Conservation (phyloP, 768 basidiomycete genomes). For the Hysterangium stoloniferum region DNA sequence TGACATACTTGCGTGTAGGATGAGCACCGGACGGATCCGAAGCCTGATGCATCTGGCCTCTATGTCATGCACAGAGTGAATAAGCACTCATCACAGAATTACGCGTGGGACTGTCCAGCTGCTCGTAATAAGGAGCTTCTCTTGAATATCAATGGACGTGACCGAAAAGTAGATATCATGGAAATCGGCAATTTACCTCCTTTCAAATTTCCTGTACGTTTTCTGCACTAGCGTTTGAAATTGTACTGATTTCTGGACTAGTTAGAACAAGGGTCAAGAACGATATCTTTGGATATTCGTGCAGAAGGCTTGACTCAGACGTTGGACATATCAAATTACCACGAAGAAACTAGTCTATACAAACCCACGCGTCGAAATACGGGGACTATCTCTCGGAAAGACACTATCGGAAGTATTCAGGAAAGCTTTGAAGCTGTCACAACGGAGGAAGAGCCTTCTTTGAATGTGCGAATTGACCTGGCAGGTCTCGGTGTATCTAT, state of each 20-base stretch:
- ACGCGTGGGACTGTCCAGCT: constrained; percentile 94
- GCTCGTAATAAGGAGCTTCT: constrained; percentile 72
- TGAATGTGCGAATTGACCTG: constrained; percentile 66
- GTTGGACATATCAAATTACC: constrained; percentile 80
- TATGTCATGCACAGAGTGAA: constrained; percentile 47
- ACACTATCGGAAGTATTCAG: constrained; percentile 58
- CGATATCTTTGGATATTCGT: constrained; percentile 85
- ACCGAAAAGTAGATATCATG: constrained; percentile 78
- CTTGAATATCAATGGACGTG: constrained; percentile 51
- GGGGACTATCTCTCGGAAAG: constrained; percentile 47
- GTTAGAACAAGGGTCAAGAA: constrained; percentile 40
- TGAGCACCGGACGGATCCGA: constrained; percentile 21
- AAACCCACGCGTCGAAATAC: constrained; percentile 57
- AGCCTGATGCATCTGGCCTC: constrained; percentile 39
- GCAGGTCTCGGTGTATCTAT: constrained; percentile 91
- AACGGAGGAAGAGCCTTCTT: constrained; percentile 58
- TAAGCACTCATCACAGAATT: constrained; percentile 48
- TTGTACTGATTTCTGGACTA: constrained; percentile 34
- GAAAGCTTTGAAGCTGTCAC: constrained; percentile 83
- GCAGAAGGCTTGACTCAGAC: constrained; percentile 84
- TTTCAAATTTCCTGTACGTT: constrained; percentile 71
- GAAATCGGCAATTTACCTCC: constrained; percentile 91
- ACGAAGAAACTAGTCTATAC: constrained; percentile 79
- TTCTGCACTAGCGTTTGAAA: not conserved
- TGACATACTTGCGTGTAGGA: not conserved